Percentiles rank a stretch among this genome's conserved stretches.
Evolutionary conservation across 1,139 yeast genomes (phyloP).

Genomic region (Tardiomyces depauwii): DNA sequence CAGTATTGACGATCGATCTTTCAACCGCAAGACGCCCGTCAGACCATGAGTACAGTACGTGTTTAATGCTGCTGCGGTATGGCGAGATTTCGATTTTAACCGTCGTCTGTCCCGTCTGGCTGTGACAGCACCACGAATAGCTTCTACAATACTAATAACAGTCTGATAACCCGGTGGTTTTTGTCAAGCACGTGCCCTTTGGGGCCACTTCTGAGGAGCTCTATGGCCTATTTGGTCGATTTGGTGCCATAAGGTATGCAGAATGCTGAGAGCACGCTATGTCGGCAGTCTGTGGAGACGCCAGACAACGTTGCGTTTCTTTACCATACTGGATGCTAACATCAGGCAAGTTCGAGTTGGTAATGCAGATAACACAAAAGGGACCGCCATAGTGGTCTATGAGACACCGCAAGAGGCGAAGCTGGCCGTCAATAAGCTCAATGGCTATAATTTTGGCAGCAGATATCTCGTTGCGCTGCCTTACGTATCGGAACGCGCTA

Average conservation of each 20-base stretch:
- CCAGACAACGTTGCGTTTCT: too few relatives aligned
- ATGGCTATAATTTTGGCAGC: slow-evolving; percentile 52
- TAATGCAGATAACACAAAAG: slow-evolving; percentile 32
- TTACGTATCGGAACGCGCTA: slow-evolving; percentile 33
- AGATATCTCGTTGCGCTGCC: slow-evolving; percentile 44
- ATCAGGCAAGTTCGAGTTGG: slow-evolving; percentile 39
- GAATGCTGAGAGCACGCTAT: too few relatives aligned
- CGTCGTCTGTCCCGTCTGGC: too few relatives aligned
- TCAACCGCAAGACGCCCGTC: too few relatives aligned
- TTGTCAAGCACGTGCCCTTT: slow-evolving; percentile 33
- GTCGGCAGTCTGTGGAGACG: too few relatives aligned
- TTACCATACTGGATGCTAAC: slow-evolving; percentile 28
- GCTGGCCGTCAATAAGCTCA: slow-evolving; percentile 40
- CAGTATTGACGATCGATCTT: too few relatives aligned
- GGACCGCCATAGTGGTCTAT: slow-evolving; percentile 48
- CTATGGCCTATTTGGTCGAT: slow-evolving; percentile 44
- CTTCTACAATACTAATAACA: background rate
- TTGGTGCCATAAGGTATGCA: slow-evolving; percentile 40
- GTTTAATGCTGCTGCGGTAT: too few relatives aligned
- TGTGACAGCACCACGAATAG: too few relatives aligned
- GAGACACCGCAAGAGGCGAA: slow-evolving; percentile 38
- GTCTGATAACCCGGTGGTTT: slow-evolving; percentile 2
- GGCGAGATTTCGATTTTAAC: too few relatives aligned
- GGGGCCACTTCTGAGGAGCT: slow-evolving; percentile 37
- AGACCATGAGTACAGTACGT: too few relatives aligned